Conservation (phyloP, 805 yeast species). For the Schwanniomyces sp. region DNA sequence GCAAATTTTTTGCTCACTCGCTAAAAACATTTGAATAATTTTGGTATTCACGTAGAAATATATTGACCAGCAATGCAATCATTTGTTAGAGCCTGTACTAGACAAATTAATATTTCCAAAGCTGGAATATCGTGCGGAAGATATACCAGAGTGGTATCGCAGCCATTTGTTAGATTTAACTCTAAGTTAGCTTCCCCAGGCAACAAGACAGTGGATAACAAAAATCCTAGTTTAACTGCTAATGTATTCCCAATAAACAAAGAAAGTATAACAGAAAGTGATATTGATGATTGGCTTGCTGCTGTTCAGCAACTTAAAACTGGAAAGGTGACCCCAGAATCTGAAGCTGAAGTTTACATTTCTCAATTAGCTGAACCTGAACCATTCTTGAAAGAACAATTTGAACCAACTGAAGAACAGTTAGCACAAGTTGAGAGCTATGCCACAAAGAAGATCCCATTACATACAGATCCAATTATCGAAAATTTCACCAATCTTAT, state of each 20-base stretch:
- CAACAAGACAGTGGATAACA: not conserved
- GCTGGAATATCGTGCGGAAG: constrained; percentile 1
- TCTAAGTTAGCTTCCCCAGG: constrained; percentile 3
- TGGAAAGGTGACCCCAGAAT: constrained; percentile 31
- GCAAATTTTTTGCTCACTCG: not conserved
- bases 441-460: constrained; percentile 56
- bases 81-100: constrained; percentile 7
- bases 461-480: constrained; percentile 64
- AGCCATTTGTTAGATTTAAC: constrained; percentile 11
- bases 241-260: constrained; percentile 39
- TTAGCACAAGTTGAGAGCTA: constrained; percentile 52
- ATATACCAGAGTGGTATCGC: not conserved
- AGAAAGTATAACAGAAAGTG: constrained; percentile 35
- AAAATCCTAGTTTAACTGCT: constrained; percentile 23
- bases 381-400: constrained; percentile 33
- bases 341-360: constrained; percentile 36
- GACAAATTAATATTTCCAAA: constrained; percentile 3
- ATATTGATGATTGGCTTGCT: constrained; percentile 47
- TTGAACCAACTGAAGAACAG: constrained; percentile 68
- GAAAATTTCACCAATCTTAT: constrained; percentile 80
- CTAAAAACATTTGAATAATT: not conserved
- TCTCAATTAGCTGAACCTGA: constrained; percentile 39
- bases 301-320: constrained; percentile 42
- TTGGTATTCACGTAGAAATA: not conserved
- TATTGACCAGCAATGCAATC: constrained; percentile 1